Evolutionary conservation across 2,329 filamentous ascomycete genomes (phyloP), one percentile per base, ranked within the genome.

Genomic region (Metarhizium album): DNA sequence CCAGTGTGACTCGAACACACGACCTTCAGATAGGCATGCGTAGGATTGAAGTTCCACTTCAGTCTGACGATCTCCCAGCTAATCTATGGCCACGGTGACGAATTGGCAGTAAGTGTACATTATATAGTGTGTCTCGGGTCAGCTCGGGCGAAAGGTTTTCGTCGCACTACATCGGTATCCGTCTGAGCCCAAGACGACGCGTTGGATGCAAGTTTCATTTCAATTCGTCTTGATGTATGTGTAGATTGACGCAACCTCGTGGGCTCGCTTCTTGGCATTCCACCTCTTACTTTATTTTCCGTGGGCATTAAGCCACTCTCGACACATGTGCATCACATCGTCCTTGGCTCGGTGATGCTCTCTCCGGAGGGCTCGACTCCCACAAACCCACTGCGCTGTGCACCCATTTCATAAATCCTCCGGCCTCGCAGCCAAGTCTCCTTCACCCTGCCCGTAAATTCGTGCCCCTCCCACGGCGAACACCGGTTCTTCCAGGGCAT

Each of bases 401-500:
- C 78, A n/a, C 79, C 82, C 31, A 86, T 73, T 55, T 79, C 76
- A 65, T 86, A 94, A n/a, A 95, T 76, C 64, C 78, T 83, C 56
- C 71, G 72, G 0, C 90, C 90, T 6, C 90, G 76, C 54, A 96
- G 63, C 86, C 88, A 95, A 7, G 90, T 95, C 75, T 94, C 87
- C 52, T 71, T 74, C 11, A 95, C 90, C 53, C 89, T 79, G 1
- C 90, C 90, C 45, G 75, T 78, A 60, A 96, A 83, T 31, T 73
- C 76, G 67, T 84, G 86, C 20, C 87, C 87, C 65, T 95, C 86
- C 75, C 94, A 96, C 0, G 90, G 90, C 51, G 84, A 90, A 73
- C 89, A 90, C 62, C 89, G 88, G 68, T 96, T 95, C 68, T 89
- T 84, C 79, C 95, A 98, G 58, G 93, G 78, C 90, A 98, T 95